Evolutionary conservation across 257 asterid species (phyloP), one percentile per base, ranked within the genome.

Genomic region (Solanum sejunctum): DNA sequence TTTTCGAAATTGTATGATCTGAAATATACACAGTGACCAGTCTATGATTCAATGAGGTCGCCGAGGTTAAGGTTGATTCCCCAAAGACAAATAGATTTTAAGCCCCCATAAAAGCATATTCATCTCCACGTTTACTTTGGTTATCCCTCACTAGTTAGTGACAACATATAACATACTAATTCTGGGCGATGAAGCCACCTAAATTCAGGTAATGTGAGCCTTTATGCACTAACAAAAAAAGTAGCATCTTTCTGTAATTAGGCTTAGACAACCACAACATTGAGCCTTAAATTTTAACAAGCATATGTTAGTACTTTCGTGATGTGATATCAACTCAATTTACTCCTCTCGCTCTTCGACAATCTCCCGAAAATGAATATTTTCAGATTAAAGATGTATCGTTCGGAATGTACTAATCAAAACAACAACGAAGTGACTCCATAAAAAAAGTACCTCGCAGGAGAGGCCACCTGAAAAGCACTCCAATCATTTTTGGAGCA

Each of bases 381-480:
- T 21, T 36, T 61, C 69, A 23, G 32, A 11, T 10, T 61, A 23
- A 61, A 10, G 6, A 71, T 39, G 28, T 41, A 71, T 49, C 79
- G 39, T 20, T 71, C 12, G 5, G 21, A 7, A 71, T 26, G 28
- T 54, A 20, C 54, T 6, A 36, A 12, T n/a, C 23, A 58, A 81
- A 84, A 49, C 43, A 32, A 54, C 58, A 57, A 28, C 3, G 55
- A 43, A 15, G 13, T 6, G 12, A 82, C 4, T 3, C 36, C n/a
- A 11, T 67, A 20, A 66, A 5, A 16, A 69, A 13, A 13, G 13
- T 84, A 90, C 98, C 97, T 91, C 12, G 90, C 51, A 13, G 92
- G 92, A 80, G 93, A 91, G 54, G 92, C 91, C 88, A 90, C 92
- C 17, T 86, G 93, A 77, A 90, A 88, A 83, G 91, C 39, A 70